A percentile compares a stretch with the other conserved stretches of the same genome.
Conservation (phyloP, 495 filamentous ascomycete species). For the Talaromyces thailandensis region DNA sequence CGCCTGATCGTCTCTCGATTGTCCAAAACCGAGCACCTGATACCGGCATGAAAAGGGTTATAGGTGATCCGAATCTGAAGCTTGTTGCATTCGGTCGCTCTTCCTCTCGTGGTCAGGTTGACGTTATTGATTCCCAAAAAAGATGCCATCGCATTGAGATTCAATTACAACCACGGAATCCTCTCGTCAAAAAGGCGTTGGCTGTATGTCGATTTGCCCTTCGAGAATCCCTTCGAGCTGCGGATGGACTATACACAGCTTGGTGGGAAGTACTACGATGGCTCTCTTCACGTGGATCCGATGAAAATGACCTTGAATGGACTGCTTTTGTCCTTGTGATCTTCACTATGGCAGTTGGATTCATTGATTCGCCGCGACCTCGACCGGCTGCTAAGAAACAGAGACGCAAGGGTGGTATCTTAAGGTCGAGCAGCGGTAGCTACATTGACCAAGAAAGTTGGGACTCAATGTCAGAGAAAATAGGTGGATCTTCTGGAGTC, state of each 20-base stretch:
- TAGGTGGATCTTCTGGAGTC: slow-evolving; percentile 46
- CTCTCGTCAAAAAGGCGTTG: slow-evolving; percentile 49
- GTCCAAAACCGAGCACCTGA: slow-evolving; percentile 30
- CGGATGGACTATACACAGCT: slow-evolving; percentile 55
- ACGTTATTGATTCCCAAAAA: slow-evolving; percentile 52
- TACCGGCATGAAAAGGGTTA: slow-evolving; percentile 42
- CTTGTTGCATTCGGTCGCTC: slow-evolving; percentile 35
- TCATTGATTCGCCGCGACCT: slow-evolving; percentile 28
- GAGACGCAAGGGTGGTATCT: slow-evolving; percentile 40
- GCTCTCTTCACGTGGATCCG: slow-evolving; percentile 42
- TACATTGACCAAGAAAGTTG: slow-evolving; percentile 49
- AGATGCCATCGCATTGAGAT: slow-evolving; percentile 57
- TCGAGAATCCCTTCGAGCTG: slow-evolving; percentile 42
- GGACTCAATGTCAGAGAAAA: slow-evolving; percentile 50
- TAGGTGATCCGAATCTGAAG: slow-evolving; percentile 38
- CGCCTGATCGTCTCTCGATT: slow-evolving; percentile 30
- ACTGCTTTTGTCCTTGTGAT: slow-evolving; percentile 64
- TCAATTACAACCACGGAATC: slow-evolving; percentile 53
- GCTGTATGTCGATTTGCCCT: slow-evolving; percentile 54
- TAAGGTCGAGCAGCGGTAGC: slow-evolving; percentile 53
- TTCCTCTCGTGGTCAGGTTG: slow-evolving; percentile 45
- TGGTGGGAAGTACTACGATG: slow-evolving; percentile 75
- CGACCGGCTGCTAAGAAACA: slow-evolving; percentile 27
- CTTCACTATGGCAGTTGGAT: slow-evolving; percentile 51
- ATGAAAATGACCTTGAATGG: slow-evolving; percentile 63